Evolutionary conservation across 2,329 filamentous ascomycete genomes (phyloP).

Genomic region (Colletotrichum trifolii): DNA sequence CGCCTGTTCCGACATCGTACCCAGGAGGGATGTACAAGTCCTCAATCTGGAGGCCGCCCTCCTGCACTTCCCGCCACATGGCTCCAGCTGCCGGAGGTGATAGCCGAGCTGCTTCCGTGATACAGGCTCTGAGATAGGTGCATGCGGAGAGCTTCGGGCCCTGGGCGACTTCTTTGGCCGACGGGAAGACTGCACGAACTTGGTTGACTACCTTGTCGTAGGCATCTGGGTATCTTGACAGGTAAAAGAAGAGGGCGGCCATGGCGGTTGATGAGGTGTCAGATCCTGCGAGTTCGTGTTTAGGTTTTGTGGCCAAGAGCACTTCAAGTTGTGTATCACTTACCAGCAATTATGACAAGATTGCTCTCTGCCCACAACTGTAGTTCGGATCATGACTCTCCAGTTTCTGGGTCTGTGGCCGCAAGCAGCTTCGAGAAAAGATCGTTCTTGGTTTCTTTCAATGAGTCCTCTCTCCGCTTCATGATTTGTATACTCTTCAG

Average conservation of each 20-base stretch:
- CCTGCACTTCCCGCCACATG: constrained; percentile 14
- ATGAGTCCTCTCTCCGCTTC: constrained; percentile 7
- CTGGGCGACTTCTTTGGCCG: constrained; percentile 7
- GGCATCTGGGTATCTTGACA: constrained; percentile 10
- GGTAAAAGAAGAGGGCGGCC: constrained; percentile 25
- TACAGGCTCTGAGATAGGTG: constrained; percentile 6
- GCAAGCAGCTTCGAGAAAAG: constrained; percentile 10
- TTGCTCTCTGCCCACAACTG: constrained; percentile 27
- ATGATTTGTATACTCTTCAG: constrained; percentile 12
- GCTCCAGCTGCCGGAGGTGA: constrained; percentile 10
- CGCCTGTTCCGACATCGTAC: constrained; percentile 16
- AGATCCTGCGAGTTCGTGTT: neutral
- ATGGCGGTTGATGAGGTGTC: constrained; percentile 25
- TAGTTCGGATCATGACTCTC: constrained; percentile 13
- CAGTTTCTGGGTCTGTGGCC: constrained; percentile 22
- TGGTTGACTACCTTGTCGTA: constrained; percentile 17
- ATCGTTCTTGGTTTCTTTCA: neutral
- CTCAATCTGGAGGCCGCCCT: constrained; percentile 6
- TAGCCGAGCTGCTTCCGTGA: constrained; percentile 15
- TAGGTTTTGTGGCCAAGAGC: neutral
- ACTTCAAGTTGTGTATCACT: neutral
- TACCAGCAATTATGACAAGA: constrained; percentile 21
- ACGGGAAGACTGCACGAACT: constrained; percentile 6
- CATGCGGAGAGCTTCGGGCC: constrained; percentile 5
- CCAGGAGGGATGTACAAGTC: constrained; percentile 10